Conservation (phyloP, 208 protist genomes). For the Wallacemonas sp. region DNA sequence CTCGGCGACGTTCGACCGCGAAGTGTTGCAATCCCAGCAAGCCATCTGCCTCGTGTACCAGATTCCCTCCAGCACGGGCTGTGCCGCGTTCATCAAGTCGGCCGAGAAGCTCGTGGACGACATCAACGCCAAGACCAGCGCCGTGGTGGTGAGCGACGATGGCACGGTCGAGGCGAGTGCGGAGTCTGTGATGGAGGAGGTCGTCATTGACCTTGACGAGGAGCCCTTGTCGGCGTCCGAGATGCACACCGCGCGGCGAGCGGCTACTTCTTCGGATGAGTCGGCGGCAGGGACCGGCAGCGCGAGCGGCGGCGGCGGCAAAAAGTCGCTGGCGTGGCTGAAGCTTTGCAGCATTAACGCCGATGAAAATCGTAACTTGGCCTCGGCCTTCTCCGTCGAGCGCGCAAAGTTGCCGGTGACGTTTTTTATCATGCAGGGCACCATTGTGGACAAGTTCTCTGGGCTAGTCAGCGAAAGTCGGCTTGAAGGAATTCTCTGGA, state of each 20-base stretch:
- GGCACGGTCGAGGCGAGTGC: not conserved
- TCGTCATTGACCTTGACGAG: not conserved
- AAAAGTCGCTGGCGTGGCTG: slow-evolving; percentile 43
- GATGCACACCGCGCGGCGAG: too few relatives aligned
- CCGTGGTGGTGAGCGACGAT: slow-evolving; percentile 15
- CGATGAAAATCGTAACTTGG: slow-evolving; percentile 86
- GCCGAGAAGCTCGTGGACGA: slow-evolving; percentile 71
- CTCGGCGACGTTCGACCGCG: slow-evolving; percentile 71
- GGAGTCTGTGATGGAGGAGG: slow-evolving; percentile 10
- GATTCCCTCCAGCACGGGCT: slow-evolving; percentile 62
- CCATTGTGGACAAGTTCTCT: slow-evolving; percentile 82
- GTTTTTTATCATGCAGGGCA: slow-evolving; percentile 91
- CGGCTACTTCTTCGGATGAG: not conserved
- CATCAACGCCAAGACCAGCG: slow-evolving; percentile 62
- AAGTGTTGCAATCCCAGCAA: slow-evolving; percentile 89
- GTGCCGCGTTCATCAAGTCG: slow-evolving; percentile 55
- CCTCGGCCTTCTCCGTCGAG: slow-evolving; percentile 86
- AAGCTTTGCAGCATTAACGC: slow-evolving; percentile 89
- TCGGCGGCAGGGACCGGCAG: not conserved
- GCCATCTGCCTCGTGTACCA: slow-evolving; percentile 88
- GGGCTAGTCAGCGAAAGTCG: slow-evolving; percentile 58
- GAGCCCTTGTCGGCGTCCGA: not conserved
- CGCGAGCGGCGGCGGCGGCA: not conserved
- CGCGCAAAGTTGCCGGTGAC: slow-evolving; percentile 83
- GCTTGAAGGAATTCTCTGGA: slow-evolving; percentile 69